Conservation (phyloP, 148 eudicot species). For the Suaeda aralocaspica region DNA sequence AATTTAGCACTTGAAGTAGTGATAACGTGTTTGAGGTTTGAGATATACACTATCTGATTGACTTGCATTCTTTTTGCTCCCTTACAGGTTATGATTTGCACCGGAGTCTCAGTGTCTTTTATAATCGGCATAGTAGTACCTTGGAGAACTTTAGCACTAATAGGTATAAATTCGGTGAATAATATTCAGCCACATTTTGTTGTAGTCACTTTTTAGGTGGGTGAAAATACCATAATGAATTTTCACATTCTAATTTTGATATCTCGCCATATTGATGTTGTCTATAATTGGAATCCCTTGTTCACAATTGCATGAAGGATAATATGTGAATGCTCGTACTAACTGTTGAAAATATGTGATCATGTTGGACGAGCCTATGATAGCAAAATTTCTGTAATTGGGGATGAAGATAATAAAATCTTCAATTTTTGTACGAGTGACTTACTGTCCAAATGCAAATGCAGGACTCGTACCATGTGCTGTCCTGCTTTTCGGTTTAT, state of each 20-base stretch:
- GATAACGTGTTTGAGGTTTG: too few relatives aligned
- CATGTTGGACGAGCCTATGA: background rate
- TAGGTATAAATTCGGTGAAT: constrained; percentile 33
- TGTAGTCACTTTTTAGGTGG: background rate
- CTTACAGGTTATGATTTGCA: constrained; percentile 68
- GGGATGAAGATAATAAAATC: background rate
- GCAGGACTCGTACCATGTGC: constrained; percentile 84
- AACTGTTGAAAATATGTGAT: background rate
- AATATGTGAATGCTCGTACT: background rate
- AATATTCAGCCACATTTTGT: background rate
- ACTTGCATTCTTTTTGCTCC: background rate
- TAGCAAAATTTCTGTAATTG: background rate
- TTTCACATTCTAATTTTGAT: background rate
- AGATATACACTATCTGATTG: background rate
- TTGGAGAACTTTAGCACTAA: constrained; percentile 80
- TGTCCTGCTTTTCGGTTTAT: constrained; percentile 62
- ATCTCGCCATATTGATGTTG: background rate
- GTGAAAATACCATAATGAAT: background rate
- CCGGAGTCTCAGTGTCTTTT: constrained; percentile 85
- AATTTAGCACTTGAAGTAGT: too few relatives aligned
- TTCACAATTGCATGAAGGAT: too few relatives aligned
- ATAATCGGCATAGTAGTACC: constrained; percentile 64
- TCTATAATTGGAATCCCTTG: background rate
- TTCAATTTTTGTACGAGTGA: background rate
- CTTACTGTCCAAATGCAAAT: constrained; percentile 22